phyloP scores from a whole-genome alignment of 345 rosid species.

The Punica granatum region DNA sequence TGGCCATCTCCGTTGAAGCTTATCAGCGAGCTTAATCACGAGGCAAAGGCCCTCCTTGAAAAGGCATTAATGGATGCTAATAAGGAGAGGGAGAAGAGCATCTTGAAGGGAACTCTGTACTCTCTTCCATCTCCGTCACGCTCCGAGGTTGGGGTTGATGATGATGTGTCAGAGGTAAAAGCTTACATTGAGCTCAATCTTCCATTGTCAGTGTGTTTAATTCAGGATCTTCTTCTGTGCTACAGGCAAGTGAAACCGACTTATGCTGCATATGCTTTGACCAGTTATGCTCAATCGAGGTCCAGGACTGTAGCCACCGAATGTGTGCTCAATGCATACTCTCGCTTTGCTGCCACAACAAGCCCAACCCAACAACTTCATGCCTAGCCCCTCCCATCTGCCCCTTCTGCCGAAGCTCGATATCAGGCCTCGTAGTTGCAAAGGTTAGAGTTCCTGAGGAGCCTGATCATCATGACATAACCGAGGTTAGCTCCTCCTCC shows the following conservation, averaged over 20 bases:
- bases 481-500: conserved; percentile 52
- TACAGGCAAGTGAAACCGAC: conserved; percentile 73
- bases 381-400: conserved; percentile 68
- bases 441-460: conserved; percentile 38
- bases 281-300: conserved; percentile 87
- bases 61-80: conserved; percentile 81
- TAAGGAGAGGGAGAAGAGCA: conserved; percentile 76
- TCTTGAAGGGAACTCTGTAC: conserved; percentile 57
- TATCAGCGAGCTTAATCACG: conserved; percentile 83
- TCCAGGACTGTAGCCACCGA: conserved; percentile 88
- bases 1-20: conserved; percentile 98
- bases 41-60: conserved; percentile 74
- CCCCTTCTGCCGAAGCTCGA: conserved; percentile 92
- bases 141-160: conserved; percentile 57
- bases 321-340: conserved; percentile 98
- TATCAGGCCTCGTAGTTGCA: conserved; percentile 57
- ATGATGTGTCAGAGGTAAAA: conserved; percentile 77
- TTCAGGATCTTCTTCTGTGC: neutral
- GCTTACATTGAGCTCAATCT: neutral
- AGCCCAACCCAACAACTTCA: conserved; percentile 88
- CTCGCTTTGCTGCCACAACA: conserved; percentile 93
- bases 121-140: conserved; percentile 57
- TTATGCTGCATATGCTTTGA: conserved; percentile 97
- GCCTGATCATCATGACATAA: conserved; percentile 31
- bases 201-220: no score